A percentile compares a stretch with the other conserved stretches of the same genome.
These are phyloP conservation scores for Coleophoma eucalyptorum DNA, from an alignment of 2,329 filamentous ascomycete species.

Conservation along the genomic window DNA sequence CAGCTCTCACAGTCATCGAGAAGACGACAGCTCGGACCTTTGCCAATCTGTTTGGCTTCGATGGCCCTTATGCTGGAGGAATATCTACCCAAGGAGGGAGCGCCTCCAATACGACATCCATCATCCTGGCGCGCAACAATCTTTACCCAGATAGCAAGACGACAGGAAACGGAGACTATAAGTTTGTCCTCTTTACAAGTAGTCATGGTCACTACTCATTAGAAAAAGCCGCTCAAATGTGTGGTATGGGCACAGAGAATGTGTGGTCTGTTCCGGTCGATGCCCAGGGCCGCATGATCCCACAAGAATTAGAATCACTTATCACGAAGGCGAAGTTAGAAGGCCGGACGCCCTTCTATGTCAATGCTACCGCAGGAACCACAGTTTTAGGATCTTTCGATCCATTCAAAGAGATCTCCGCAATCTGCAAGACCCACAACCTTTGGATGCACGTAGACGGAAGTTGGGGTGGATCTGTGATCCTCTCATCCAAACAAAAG, in stretches of 20 bases:
- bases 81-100: conserved; percentile 75
- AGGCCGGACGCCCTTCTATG: conserved; percentile 83
- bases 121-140: conserved; percentile 83
- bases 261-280: conserved; percentile 78
- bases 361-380: conserved; percentile 93
- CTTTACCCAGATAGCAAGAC: conserved; percentile 77
- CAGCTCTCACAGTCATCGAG: conserved; percentile 81
- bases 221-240: conserved; percentile 90
- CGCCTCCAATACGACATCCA: conserved; percentile 78
- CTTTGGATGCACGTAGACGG: conserved; percentile 94
- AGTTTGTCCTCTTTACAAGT: conserved; percentile 84
- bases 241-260: conserved; percentile 72
- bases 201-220: conserved; percentile 91
- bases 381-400: conserved; percentile 91
- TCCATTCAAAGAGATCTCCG: conserved; percentile 66
- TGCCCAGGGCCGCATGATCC: conserved; percentile 65
- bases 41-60: conserved; percentile 74
- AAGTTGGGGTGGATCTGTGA: conserved; percentile 82
- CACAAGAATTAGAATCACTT: conserved; percentile 58
- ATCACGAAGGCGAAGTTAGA: conserved; percentile 57
- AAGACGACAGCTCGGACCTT: conserved; percentile 74
- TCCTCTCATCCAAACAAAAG: conserved; percentile 66
- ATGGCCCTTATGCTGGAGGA: conserved; percentile 62
- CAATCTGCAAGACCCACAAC: conserved; percentile 65
- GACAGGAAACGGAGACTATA: conserved; percentile 59